These are phyloP conservation scores for Diutina pseudorugosa DNA, from an alignment of 1,139 yeast species.

Conservation along the genomic window DNA sequence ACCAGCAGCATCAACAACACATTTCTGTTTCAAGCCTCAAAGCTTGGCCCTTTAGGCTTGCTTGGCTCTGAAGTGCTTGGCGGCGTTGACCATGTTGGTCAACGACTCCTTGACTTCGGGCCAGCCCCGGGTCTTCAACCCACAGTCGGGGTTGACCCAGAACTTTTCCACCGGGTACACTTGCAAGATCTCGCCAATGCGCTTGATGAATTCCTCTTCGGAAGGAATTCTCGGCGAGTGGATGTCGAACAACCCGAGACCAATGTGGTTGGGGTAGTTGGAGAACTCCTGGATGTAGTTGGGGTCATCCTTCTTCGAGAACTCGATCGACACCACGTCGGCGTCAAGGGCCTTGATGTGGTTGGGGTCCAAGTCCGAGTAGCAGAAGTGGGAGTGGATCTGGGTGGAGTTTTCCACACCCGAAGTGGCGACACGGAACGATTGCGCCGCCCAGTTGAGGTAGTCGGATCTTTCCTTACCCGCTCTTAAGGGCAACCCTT, in stretches of 20 bases:
- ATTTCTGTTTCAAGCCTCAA: constrained; percentile 2
- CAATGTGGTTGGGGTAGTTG: constrained; percentile 98
- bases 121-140: constrained; percentile 97
- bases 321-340: constrained; percentile 97
- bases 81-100: constrained; percentile 98
- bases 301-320: constrained; percentile 99
- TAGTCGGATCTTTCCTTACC: constrained; percentile 95
- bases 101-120: constrained; percentile 75
- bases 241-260: constrained; percentile 96
- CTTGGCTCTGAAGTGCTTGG: constrained; percentile 77
- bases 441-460: constrained; percentile 98
- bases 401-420: constrained; percentile 94
- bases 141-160: constrained; percentile 99
- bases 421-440: constrained; percentile 98
- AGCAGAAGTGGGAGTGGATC: constrained; percentile 99
- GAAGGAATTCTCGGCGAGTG: constrained; percentile 99
- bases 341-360: constrained; percentile 99
- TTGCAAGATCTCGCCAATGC: constrained; percentile 89
- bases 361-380: constrained; percentile 98
- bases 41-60: constrained; percentile 17
- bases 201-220: constrained; percentile 85
- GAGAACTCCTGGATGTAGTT: constrained; percentile 96
- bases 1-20: constrained; percentile 5
- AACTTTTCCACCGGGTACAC: constrained; percentile 95
- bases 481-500: constrained; percentile 98